A percentile compares a stretch with the other conserved stretches of the same genome.
These are phyloP conservation scores for Phellopilus nigrolimitatus DNA, from an alignment of 1,284 basidiomycete species.

Conservation along the genomic window DNA sequence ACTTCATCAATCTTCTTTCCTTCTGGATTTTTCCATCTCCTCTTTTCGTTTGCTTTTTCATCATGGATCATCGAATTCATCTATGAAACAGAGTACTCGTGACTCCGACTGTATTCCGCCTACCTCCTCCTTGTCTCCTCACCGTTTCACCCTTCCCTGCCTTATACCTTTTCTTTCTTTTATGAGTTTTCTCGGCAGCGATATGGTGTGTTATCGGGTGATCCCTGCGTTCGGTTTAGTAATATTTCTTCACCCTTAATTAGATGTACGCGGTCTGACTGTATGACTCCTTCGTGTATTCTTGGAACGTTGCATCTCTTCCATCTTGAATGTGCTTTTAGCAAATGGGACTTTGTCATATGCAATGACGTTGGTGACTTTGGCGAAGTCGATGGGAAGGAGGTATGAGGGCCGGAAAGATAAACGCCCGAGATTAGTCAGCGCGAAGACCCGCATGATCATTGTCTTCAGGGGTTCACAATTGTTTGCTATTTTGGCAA, in stretches of 20 bases:
- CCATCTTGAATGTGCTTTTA: neutral
- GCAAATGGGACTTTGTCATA: no score
- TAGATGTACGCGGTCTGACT: slow-evolving; percentile 18
- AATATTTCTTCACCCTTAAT: slow-evolving; percentile 5
- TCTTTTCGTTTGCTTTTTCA: slow-evolving; percentile 1
- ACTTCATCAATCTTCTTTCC: slow-evolving; percentile 8
- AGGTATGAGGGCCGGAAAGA: no score
- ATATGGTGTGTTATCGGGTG: slow-evolving; percentile 6
- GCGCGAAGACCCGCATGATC: no score
- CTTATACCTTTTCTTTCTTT: slow-evolving; percentile 5
- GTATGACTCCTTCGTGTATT: slow-evolving; percentile 18
- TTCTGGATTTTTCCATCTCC: slow-evolving; percentile 1
- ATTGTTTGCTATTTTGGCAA: no score
- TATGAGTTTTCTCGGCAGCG: slow-evolving; percentile 5
- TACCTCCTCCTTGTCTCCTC: neutral
- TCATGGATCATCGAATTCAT: slow-evolving; percentile 1
- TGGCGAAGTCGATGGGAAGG: no score
- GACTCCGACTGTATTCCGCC: slow-evolving; percentile 5
- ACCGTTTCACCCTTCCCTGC: neutral
- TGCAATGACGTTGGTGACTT: no score
- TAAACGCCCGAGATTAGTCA: no score
- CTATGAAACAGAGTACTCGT: neutral
- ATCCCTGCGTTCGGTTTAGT: slow-evolving; percentile 6
- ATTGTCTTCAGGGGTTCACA: no score
- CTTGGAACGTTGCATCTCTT: slow-evolving; percentile 14